Evolutionary conservation across 2,329 filamentous ascomycete species (phyloP), one percentile per base, ranked within the genome.

Genomic region (Trichophyton simii): DNA sequence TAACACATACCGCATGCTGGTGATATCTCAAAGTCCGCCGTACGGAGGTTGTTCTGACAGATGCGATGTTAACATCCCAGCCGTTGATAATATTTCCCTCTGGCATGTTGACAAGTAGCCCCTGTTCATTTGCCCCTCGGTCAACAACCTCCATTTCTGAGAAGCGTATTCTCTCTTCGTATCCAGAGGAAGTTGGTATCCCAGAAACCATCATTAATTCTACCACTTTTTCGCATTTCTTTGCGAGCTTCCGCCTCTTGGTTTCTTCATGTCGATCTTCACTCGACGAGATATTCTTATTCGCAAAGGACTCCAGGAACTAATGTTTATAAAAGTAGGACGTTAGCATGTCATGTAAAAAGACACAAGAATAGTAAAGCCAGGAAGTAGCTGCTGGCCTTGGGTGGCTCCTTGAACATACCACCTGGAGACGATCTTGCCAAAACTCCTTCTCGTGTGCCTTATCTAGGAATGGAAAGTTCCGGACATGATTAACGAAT

Each of bases 141-240:
- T 99, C 94, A 31, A 99, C 90, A 25, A 97, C 91, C 71, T 99
- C 94, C 76, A 99, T 87, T 75, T 99, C 94, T 1, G 91, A 90
- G 72, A 99, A 99, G 58, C 91, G 85, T 70, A 99, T 96, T 62
- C 94, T 85, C 78, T 99, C 94, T 75, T 99, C 94, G 72, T 97
- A 99, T 1, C 94, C 94, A 3, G 91, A 96, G 3, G 94, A 91
- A 0, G 94, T 99, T 38, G 89, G 89, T 62, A 99, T 87, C 42
- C 94, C 94, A 6, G 92, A 97, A 7, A 99, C 94, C 91, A 99
- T 96, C 94, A 99, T 99, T 64, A 99, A 80, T 79, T 99, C 94
- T 9, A 99, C 89, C 62, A 99, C 78, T 78, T 99, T 99, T 73
- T 94, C 87, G 57, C 89, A 90, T 81, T 99, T 99, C 68, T 87